Base-by-base conservation (phyloP, 108 stramenopile species). In the Cylindrotheca fusiformis region DNA sequence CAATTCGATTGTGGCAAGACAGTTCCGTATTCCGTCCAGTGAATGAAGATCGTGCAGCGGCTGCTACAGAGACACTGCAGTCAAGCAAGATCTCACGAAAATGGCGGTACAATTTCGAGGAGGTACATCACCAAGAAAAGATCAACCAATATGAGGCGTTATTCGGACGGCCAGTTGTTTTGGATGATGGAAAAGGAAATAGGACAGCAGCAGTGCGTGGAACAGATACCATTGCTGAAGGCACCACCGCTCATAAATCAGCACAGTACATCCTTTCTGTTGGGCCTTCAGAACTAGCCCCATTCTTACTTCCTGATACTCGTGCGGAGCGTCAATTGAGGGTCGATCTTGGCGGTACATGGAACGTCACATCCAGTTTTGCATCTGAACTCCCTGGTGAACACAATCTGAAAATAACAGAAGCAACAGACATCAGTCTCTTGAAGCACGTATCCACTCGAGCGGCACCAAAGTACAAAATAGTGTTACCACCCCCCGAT, bases 1-100 rank as follows among this genome's bases (percentile, higher is more conserved):
- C 94, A 3, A 75, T 97, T 32, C 75, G 89, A 29, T 71, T 97
- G 2, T 94, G 91, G 90, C 96, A 97, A 66, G 92, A 95, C 71
- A 93, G 85, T 58, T 94, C 94, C 6, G 69, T 87, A 36, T 57
- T 87, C 48, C 88, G 86, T 59, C 77, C 82, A 22, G 63, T 49
- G 36, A 60, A 51, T 26, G 71, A 75, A 51, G 58, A 80, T 47
- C 36, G 70, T 27, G 12, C 21, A 20, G 55, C 53, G 24, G 27
- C 54, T 3, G 53, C 52, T 3, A 48, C 52, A 23, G 63, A 55
- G 55, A 33, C 60, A 52, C 26, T 48, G 14, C 62, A 41, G 32
- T 8, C 48, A 5, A 53, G 23, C 30, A 53, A 18, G 26, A 67
- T 55, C 3, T 67, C 76, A 36, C 69, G 71, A 17, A 83, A 72